Conservation (phyloP, 768 basidiomycete genomes). For the Thelephora aurantiotincta region DNA sequence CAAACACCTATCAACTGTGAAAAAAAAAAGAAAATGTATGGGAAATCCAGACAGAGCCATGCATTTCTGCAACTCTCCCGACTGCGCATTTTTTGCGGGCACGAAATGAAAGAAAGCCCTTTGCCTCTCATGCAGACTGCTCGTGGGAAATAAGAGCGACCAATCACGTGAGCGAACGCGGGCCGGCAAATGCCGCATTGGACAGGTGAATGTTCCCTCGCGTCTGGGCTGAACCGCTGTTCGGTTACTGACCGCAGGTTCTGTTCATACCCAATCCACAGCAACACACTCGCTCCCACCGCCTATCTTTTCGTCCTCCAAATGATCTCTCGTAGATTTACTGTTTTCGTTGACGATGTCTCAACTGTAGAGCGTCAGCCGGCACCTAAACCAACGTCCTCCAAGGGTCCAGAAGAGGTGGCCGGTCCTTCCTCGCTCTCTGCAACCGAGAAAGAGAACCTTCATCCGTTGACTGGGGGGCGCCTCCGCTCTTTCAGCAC, state of each 20-base stretch:
- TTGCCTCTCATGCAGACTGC: no score
- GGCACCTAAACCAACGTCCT: conserved; percentile 15
- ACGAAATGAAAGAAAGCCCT: no score
- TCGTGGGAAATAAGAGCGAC: neutral
- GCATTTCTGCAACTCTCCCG: no score
- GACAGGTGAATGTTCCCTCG: neutral
- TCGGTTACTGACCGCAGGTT: no score
- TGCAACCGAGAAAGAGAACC: conserved; percentile 59
- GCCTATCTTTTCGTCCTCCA: neutral
- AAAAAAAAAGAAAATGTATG: no score
- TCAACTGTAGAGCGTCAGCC: neutral
- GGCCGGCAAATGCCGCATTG: neutral
- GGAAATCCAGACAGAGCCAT: no score
- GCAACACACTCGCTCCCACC: neutral
- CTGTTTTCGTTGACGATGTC: conserved; percentile 14
- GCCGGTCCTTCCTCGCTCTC: conserved; percentile 13
- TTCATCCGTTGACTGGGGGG: conserved; percentile 60
- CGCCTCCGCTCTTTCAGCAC: conserved; percentile 30
- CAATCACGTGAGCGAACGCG: conserved; percentile 1
- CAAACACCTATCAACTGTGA: no score
- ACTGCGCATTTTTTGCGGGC: no score
- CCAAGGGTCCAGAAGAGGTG: conserved; percentile 5
- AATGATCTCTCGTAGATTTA: conserved; percentile 9
- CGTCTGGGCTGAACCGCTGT: no score
- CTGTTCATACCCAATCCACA: neutral